A percentile compares a stretch with the other conserved stretches of the same genome.
Evolutionary conservation across 225 moss, liverwort and hornwort species (phyloP).

Genomic region (Pseudisothecium myosuroides): DNA sequence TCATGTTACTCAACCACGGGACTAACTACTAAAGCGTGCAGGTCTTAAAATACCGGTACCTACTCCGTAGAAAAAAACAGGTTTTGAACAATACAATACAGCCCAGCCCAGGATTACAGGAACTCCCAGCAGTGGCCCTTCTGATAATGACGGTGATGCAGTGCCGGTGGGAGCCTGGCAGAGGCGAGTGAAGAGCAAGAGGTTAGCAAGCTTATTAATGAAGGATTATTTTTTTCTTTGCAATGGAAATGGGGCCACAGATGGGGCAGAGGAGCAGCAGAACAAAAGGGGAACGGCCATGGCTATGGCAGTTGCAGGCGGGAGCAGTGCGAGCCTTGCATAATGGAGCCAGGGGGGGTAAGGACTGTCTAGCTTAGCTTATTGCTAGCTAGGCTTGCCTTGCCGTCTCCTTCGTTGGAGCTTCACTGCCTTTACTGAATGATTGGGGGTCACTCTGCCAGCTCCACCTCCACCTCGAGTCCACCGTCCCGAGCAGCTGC

Average conservation of each 20-base stretch:
- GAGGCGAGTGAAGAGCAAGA: neutral
- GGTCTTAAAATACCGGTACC: neutral
- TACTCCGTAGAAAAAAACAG: neutral
- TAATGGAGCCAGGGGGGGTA: neutral
- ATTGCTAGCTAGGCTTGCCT: neutral
- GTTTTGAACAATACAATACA: neutral
- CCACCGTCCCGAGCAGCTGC: neutral
- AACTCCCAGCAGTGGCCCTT: neutral
- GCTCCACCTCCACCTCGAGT: neutral
- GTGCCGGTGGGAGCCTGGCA: slow-evolving; percentile 8
- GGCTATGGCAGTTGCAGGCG: slow-evolving; percentile 10
- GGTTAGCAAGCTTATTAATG: neutral
- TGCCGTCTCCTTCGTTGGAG: neutral
- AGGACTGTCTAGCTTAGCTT: neutral
- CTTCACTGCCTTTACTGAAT: neutral
- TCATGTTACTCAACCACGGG: neutral
- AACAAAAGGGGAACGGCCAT: neutral
- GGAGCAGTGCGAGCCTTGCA: neutral
- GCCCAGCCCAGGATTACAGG: neutral
- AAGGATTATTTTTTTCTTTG: neutral
- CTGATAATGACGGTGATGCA: neutral
- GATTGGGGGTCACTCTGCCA: slow-evolving; percentile 17
- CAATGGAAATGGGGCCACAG: neutral
- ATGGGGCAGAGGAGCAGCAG: neutral
- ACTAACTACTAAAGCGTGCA: neutral